Evolutionary conservation across 2,329 filamentous ascomycete species (phyloP).

Genomic region (Ampelomyces quisqualis): DNA sequence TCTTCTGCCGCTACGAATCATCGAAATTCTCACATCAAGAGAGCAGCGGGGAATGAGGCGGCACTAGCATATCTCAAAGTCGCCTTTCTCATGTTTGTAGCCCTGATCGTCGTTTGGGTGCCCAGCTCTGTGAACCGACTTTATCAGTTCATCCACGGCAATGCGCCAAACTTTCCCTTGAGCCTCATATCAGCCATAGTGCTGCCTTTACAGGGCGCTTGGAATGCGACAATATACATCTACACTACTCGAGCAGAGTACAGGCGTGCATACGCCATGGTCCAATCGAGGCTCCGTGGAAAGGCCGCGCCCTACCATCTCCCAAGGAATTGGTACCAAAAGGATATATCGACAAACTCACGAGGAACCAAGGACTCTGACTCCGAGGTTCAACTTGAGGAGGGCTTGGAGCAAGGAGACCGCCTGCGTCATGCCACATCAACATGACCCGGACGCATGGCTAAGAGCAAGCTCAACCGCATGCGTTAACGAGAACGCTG

Average conservation of each 20-base stretch:
- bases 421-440: slow-evolving; percentile 3
- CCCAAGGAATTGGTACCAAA: not conserved
- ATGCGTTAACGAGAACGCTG: not conserved
- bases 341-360: slow-evolving; percentile 12
- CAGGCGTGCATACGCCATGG: slow-evolving; percentile 18
- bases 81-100: slow-evolving; percentile 69
- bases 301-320: slow-evolving; percentile 2
- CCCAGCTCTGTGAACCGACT: slow-evolving; percentile 72
- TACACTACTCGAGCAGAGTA: slow-evolving; percentile 34
- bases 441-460: slow-evolving; percentile 1
- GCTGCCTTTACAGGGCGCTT: slow-evolving; percentile 78
- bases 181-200: slow-evolving; percentile 72
- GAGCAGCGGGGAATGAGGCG: slow-evolving; percentile 48
- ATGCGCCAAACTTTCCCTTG: slow-evolving; percentile 54
- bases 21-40: slow-evolving; percentile 2
- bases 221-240: slow-evolving; percentile 78
- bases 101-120: slow-evolving; percentile 72
- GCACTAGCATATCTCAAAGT: slow-evolving; percentile 71
- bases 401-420: slow-evolving; percentile 9
- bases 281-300: slow-evolving; percentile 12
- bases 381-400: slow-evolving; percentile 10
- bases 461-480: not conserved
- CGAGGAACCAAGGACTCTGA: slow-evolving; percentile 7
- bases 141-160: slow-evolving; percentile 63
- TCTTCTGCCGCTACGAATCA: slow-evolving; percentile 1